A percentile compares a stretch with the other conserved stretches of the same genome.
Conservation (phyloP, 1,139 yeast species). For the Geotrichum siamense region DNA sequence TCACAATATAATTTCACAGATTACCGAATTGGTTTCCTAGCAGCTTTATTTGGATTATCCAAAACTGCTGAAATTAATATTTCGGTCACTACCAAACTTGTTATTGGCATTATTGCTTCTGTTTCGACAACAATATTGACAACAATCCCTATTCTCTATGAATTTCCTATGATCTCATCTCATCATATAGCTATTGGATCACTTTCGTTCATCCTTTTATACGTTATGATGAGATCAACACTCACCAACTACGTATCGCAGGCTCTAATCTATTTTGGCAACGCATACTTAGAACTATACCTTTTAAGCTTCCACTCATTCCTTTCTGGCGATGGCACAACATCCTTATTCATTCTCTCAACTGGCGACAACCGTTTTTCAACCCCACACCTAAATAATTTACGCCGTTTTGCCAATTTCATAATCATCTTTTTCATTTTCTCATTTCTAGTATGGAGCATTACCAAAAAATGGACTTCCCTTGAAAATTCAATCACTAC, state of each 20-base stretch:
- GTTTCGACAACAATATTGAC: too few relatives aligned
- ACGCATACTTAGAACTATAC: slow-evolving; percentile 8
- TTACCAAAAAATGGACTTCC: neutral
- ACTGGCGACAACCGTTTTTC: slow-evolving; percentile 10
- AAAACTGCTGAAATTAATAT: neutral
- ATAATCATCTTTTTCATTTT: neutral
- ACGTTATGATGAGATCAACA: neutral
- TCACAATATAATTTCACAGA: neutral
- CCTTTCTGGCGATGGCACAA: slow-evolving; percentile 11
- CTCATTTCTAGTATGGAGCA: neutral
- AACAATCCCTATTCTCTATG: neutral
- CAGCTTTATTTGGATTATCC: neutral
- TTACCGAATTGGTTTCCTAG: neutral
- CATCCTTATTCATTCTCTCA: slow-evolving; percentile 6
- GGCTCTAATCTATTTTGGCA: neutral
- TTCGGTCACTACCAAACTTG: neutral
- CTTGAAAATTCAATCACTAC: too few relatives aligned
- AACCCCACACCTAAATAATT: neutral
- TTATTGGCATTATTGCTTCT: neutral
- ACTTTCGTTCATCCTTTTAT: slow-evolving; percentile 1
- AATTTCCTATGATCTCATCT: neutral
- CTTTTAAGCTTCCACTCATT: slow-evolving; percentile 10
- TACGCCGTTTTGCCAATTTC: slow-evolving; percentile 3
- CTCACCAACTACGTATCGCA: neutral
- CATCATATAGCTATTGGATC: neutral